Conservation (phyloP, 129 eudicot species). For the Mikania micrantha region DNA sequence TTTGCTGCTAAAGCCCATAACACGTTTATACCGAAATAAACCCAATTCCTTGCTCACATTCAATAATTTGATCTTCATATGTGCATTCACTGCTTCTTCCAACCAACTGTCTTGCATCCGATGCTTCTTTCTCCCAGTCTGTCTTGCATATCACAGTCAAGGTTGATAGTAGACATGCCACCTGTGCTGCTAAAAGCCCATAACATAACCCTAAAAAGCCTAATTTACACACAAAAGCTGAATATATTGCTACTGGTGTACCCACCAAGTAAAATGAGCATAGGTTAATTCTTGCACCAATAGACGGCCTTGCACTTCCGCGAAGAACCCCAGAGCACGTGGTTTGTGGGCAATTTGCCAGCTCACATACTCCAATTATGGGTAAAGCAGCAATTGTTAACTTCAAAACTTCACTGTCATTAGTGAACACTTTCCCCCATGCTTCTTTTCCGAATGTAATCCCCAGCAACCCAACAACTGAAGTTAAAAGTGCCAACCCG, state of each 20-base stretch:
- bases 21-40: constrained; percentile 19
- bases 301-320: constrained; percentile 82
- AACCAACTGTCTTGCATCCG: constrained; percentile 65
- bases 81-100: constrained; percentile 36
- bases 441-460: constrained; percentile 70
- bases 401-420: constrained; percentile 65
- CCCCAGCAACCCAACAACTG: constrained; percentile 66
- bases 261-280: constrained; percentile 93
- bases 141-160: constrained; percentile 52
- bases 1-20: no score
- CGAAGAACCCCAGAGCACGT: constrained; percentile 94
- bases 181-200: constrained; percentile 94
- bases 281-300: constrained; percentile 76
- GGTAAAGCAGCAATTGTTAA: constrained; percentile 71
- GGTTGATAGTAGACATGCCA: constrained; percentile 59
- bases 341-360: constrained; percentile 97
- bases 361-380: constrained; percentile 81
- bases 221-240: constrained; percentile 60
- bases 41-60: constrained; percentile 49
- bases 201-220: constrained; percentile 82
- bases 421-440: constrained; percentile 82
- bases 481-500: constrained; percentile 52
- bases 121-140: constrained; percentile 66
- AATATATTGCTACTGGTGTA: constrained; percentile 69
- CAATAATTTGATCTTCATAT: constrained; percentile 29